phyloP scores from a whole-genome alignment of 768 basidiomycete species.

The Saitozyma sp. region DNA sequence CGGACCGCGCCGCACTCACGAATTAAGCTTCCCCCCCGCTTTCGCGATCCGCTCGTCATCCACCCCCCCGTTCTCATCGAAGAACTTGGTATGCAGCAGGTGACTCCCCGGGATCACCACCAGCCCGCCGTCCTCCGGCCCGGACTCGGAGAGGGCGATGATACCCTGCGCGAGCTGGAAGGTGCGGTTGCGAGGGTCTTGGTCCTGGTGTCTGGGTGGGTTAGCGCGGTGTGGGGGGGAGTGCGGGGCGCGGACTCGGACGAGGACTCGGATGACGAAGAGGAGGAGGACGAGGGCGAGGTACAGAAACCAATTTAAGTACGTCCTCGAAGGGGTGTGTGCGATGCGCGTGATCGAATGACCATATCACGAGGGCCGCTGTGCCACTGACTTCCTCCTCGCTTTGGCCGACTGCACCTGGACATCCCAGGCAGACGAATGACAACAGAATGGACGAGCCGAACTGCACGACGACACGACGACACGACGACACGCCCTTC shows the following conservation, averaged over 20 bases:
- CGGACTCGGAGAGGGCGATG: constrained; percentile 23
- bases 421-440: too few species aligned
- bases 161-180: constrained; percentile 38
- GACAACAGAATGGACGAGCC: too few species aligned
- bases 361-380: too few species aligned
- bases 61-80: constrained; percentile 18
- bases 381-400: too few species aligned
- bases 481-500: too few species aligned
- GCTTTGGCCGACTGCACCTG: too few species aligned
- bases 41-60: constrained; percentile 11
- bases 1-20: constrained; percentile 7
- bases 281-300: too few species aligned
- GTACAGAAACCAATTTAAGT: too few species aligned
- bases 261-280: too few species aligned
- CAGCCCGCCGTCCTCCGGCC: constrained; percentile 43
- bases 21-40: constrained; percentile 6
- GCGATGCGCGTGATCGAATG: too few species aligned
- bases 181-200: constrained; percentile 25
- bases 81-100: constrained; percentile 23
- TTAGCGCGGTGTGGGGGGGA: too few species aligned
- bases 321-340: neutral
- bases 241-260: neutral
- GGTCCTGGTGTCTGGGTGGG: constrained; percentile 24
- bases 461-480: too few species aligned
- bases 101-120: constrained; percentile 35